Conservation (phyloP, 208 protist genomes). For the Leishmania amazonensis region DNA sequence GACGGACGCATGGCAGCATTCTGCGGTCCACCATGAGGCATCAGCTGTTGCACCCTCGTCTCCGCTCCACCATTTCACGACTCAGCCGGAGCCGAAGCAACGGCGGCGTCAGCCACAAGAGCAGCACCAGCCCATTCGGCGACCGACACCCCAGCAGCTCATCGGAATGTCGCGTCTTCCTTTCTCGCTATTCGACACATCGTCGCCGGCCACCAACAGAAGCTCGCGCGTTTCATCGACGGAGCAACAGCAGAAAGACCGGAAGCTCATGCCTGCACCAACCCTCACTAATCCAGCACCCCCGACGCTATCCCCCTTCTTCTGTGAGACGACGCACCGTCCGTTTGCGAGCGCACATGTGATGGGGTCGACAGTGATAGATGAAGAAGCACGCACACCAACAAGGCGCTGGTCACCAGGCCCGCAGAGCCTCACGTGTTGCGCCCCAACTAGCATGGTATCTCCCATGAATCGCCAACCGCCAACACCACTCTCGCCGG, state of each 20-base stretch:
- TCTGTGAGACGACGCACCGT: not conserved
- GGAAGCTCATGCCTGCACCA: not conserved
- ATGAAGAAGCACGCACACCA: not conserved
- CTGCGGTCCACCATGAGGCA: not conserved
- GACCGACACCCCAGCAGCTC: slow-evolving; percentile 4
- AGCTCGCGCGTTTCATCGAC: not conserved
- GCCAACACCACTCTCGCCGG: not conserved
- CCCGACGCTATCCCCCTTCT: not conserved
- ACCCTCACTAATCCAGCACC: not conserved
- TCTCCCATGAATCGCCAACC: not conserved
- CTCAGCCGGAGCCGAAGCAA: not conserved
- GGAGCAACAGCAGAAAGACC: not conserved
- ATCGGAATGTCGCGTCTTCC: slow-evolving; percentile 15
- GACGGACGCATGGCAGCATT: not conserved
- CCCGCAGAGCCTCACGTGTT: not conserved
- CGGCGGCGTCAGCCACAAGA: not conserved
- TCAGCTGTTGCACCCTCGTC: not conserved
- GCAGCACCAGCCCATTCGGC: not conserved
- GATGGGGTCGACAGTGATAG: not conserved
- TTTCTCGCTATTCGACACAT: slow-evolving; percentile 11
- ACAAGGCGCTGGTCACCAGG: not conserved
- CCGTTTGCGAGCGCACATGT: not conserved
- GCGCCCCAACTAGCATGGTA: not conserved
- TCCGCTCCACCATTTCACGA: not conserved
- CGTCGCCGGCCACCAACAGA: not conserved